Evolutionary conservation across 495 filamentous ascomycete genomes (phyloP).

Genomic region (Pyrenula massariospora): DNA sequence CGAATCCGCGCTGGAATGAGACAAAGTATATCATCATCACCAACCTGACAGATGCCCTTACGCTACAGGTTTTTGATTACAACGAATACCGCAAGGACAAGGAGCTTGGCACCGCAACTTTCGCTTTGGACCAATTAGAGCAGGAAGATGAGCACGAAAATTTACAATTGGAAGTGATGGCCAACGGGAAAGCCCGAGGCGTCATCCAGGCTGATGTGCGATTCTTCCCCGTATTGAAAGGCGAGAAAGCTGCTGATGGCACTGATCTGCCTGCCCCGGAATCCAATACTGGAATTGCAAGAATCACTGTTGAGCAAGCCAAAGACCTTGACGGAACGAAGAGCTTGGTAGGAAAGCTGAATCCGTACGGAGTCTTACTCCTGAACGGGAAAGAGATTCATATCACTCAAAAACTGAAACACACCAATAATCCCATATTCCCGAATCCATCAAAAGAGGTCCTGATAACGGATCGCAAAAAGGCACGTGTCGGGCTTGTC

Average conservation of each 20-base stretch:
- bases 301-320: slow-evolving; percentile 86
- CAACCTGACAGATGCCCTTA: slow-evolving; percentile 74
- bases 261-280: slow-evolving; percentile 71
- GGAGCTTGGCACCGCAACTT: slow-evolving; percentile 77
- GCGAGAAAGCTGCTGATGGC: slow-evolving; percentile 59
- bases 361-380: slow-evolving; percentile 76
- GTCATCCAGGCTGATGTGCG: slow-evolving; percentile 69
- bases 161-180: slow-evolving; percentile 67
- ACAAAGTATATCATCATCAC: slow-evolving; percentile 91
- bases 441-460: slow-evolving; percentile 83
- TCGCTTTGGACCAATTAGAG: slow-evolving; percentile 71
- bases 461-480: slow-evolving; percentile 84
- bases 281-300: slow-evolving; percentile 81
- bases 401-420: slow-evolving; percentile 77
- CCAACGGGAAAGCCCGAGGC: slow-evolving; percentile 75
- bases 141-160: slow-evolving; percentile 69
- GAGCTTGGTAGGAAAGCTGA: slow-evolving; percentile 78
- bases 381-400: slow-evolving; percentile 86
- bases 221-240: slow-evolving; percentile 88
- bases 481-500: slow-evolving; percentile 73
- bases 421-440: slow-evolving; percentile 93
- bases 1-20: slow-evolving; percentile 89
- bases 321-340: slow-evolving; percentile 89
- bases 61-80: slow-evolving; percentile 76
- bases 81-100: slow-evolving; percentile 96